A percentile compares a stretch with the other conserved stretches of the same genome.
These are phyloP conservation scores for Sporothrix schenckii DNA, from an alignment of 2,329 filamentous ascomycete species.

Conservation along the genomic window DNA sequence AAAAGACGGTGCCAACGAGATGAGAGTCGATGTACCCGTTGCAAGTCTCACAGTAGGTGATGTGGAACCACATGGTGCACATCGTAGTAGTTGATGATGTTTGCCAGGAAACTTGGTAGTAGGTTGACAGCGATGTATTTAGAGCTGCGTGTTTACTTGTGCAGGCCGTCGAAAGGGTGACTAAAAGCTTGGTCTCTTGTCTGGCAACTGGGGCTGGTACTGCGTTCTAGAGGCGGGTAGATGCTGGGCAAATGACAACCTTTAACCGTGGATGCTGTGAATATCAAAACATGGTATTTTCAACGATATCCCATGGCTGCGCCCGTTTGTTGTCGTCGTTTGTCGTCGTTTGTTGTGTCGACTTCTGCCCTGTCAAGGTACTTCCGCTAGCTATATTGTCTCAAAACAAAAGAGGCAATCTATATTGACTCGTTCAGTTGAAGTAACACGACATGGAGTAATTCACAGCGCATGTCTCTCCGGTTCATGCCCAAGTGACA, in stretches of 20 bases:
- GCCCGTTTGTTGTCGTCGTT: not conserved
- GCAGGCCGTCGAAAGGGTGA: too few relatives aligned
- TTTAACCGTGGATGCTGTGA: not conserved
- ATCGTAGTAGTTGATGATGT: not conserved
- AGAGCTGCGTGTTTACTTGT: too few relatives aligned
- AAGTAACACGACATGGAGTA: not conserved
- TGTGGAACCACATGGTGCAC: constrained; percentile 26
- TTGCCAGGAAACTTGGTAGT: not conserved
- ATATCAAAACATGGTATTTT: not conserved
- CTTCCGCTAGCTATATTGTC: too few relatives aligned
- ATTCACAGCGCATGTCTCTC: too few relatives aligned
- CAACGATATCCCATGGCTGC: not conserved
- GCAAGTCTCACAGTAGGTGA: constrained; percentile 22
- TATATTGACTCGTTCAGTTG: not conserved
- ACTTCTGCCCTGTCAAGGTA: not conserved
- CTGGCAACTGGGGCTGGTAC: too few relatives aligned
- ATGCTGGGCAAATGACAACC: too few relatives aligned
- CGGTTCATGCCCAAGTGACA: too few relatives aligned
- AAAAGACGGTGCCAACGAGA: constrained; percentile 21
- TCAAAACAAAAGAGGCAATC: too few relatives aligned
- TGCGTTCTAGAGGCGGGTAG: too few relatives aligned
- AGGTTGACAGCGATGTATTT: too few relatives aligned
- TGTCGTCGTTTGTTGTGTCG: not conserved
- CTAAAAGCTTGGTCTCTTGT: too few relatives aligned
- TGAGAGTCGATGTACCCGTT: constrained; percentile 19